Percentiles rank a stretch among this genome's conserved stretches.
Evolutionary conservation across 345 rosid genomes (phyloP).

Genomic region (Citrus trifoliata): DNA sequence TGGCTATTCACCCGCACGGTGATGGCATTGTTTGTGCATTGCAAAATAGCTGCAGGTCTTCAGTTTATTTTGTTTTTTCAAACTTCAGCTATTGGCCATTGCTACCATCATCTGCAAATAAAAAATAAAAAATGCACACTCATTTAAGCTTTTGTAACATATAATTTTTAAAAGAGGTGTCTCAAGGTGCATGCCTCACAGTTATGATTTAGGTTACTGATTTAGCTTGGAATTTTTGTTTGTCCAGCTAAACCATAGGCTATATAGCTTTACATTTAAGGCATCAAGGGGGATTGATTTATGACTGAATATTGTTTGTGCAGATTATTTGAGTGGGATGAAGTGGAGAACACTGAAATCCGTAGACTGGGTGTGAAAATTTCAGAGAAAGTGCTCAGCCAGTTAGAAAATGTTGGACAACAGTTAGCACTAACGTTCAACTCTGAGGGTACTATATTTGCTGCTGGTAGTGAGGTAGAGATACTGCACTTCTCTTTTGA

Average conservation of each 20-base stretch:
- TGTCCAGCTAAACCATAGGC: not conserved
- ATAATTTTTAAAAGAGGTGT: not conserved
- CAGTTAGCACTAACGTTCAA: conserved; percentile 70
- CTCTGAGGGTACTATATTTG: conserved; percentile 64
- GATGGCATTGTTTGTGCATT: conserved; percentile 76
- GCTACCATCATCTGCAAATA: not conserved
- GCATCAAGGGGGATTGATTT: not conserved
- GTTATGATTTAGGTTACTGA: not conserved
- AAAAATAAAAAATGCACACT: too few relatives aligned
- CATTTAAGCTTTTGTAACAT: not conserved
- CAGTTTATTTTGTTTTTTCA: not conserved
- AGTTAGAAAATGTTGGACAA: conserved; percentile 64
- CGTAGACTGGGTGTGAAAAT: conserved; percentile 40
- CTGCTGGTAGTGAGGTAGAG: conserved; percentile 85
- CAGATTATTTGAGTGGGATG: conserved; percentile 79
- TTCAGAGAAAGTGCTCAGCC: conserved; percentile 51
- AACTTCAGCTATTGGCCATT: not conserved
- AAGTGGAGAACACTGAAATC: conserved; percentile 32
- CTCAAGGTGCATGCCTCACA: not conserved
- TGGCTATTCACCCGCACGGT: conserved; percentile 77
- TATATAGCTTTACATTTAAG: not conserved
- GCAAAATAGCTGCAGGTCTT: conserved; percentile 70
- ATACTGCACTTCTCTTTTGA: not conserved
- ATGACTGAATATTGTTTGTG: conserved; percentile 9
- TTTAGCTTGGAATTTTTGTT: not conserved